Percentiles rank a stretch among this genome's conserved stretches.
Conservation (phyloP, 2,329 filamentous ascomycete species). For the Paradendryphiella salina region DNA sequence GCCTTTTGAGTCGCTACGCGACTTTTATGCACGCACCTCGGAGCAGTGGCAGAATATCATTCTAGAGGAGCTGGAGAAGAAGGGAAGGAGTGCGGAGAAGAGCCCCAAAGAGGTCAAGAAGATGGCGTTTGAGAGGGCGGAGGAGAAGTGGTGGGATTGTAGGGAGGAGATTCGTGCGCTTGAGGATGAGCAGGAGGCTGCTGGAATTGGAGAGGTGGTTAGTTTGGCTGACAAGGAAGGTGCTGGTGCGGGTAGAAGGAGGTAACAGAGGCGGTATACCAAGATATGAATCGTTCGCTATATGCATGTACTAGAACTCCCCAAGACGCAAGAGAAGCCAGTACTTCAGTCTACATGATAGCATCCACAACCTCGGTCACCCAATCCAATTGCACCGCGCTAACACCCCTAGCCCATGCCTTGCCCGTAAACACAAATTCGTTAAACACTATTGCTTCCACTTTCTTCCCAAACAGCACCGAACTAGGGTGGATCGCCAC, state of each 20-base stretch:
- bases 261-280: too few species aligned
- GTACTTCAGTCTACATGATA: conserved; percentile 24
- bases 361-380: conserved; percentile 55
- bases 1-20: conserved; percentile 86
- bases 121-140: conserved; percentile 84
- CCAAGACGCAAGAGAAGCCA: too few species aligned
- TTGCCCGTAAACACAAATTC: conserved; percentile 68
- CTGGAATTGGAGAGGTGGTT: conserved; percentile 92
- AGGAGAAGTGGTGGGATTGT: conserved; percentile 99
- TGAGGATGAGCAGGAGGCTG: conserved; percentile 95
- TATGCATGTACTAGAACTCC: too few species aligned
- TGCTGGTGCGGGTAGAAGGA: conserved; percentile 40
- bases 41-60: conserved; percentile 89
- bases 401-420: conserved; percentile 65
- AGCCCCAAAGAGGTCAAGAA: conserved; percentile 89
- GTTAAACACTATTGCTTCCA: conserved; percentile 66
- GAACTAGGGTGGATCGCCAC: conserved; percentile 66
- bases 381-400: conserved; percentile 66
- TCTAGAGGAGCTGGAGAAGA: conserved; percentile 71
- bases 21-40: conserved; percentile 88
- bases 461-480: conserved; percentile 59
- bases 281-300: too few species aligned
- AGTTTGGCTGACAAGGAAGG: conserved; percentile 72
- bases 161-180: conserved; percentile 88
- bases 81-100: conserved; percentile 62